Evolutionary conservation across 352 stramenopile genomes (phyloP).

Genomic region (Aphanomyces astaci): DNA sequence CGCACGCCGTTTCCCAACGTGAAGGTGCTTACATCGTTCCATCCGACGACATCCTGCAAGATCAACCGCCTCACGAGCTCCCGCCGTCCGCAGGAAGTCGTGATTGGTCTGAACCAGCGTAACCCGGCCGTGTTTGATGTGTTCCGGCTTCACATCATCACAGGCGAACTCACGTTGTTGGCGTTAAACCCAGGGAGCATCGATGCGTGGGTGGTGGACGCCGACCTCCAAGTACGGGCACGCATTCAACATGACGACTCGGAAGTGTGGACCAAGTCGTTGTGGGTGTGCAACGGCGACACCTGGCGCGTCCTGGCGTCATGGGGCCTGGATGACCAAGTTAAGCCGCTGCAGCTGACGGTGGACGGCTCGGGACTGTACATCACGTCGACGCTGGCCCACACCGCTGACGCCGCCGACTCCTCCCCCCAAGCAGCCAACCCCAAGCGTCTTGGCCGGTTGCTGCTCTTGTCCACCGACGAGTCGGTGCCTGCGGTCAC

Average conservation of each 20-base stretch:
- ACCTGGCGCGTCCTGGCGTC: conserved; percentile 32
- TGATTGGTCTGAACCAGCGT: conserved; percentile 36
- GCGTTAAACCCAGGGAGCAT: conserved; percentile 34
- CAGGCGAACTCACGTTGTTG: conserved; percentile 27
- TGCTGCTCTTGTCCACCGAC: conserved; percentile 33
- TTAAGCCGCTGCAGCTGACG: conserved; percentile 27
- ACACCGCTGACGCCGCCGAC: conserved; percentile 14
- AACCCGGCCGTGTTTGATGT: conserved; percentile 32
- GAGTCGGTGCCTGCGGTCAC: conserved; percentile 31
- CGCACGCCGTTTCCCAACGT: conserved; percentile 33
- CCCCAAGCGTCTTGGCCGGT: conserved; percentile 27
- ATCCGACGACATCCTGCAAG: conserved; percentile 6
- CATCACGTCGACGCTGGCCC: conserved; percentile 35
- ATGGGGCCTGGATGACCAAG: conserved; percentile 36
- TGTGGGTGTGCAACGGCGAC: conserved; percentile 28
- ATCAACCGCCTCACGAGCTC: conserved; percentile 27
- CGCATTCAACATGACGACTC: background rate
- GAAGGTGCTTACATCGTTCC: conserved; percentile 26
- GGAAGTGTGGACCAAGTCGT: conserved; percentile 27
- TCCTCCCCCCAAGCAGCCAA: background rate
- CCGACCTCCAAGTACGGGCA: conserved; percentile 32
- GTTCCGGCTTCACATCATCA: conserved; percentile 29
- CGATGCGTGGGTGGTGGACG: conserved; percentile 26
- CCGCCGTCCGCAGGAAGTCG: conserved; percentile 30
- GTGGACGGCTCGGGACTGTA: conserved; percentile 32